phyloP scores from a whole-genome alignment of 2,329 filamentous ascomycete species.

The Sporothrix variecibatus region DNA sequence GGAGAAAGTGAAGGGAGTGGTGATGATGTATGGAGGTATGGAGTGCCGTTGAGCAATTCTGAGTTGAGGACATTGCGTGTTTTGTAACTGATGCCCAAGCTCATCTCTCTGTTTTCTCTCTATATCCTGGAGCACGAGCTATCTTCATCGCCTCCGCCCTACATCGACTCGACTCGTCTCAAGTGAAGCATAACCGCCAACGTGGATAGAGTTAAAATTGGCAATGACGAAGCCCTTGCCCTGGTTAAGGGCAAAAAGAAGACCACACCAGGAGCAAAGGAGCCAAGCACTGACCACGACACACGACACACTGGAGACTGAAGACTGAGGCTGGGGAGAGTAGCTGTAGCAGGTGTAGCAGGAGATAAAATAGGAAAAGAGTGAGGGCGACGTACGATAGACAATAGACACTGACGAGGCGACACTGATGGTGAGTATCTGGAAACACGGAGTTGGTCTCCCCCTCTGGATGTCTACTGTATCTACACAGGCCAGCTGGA shows the following conservation, averaged over 20 bases:
- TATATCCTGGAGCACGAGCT: too few relatives aligned
- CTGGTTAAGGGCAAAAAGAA: not conserved
- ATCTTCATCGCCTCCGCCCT: not conserved
- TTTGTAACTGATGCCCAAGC: not conserved
- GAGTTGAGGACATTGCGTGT: not conserved
- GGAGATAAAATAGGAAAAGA: not conserved
- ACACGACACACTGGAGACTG: too few relatives aligned
- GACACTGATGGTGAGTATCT: not conserved
- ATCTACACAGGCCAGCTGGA: not conserved
- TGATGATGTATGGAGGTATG: not conserved
- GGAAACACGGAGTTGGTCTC: not conserved
- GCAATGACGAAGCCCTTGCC: constrained; percentile 18
- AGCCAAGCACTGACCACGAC: not conserved
- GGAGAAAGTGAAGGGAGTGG: not conserved
- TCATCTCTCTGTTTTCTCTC: not conserved
- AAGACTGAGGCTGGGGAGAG: not conserved
- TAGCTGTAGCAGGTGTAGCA: not conserved
- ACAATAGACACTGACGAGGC: not conserved
- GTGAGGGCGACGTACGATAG: not conserved
- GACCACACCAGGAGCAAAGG: not conserved
- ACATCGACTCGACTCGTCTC: not conserved
- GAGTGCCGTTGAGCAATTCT: not conserved
- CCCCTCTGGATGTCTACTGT: not conserved
- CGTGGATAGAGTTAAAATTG: constrained; percentile 24
- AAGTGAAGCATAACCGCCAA: constrained; percentile 16